Conservation (phyloP, 2,329 filamentous ascomycete genomes). For the Trichoderma koningiopsis region DNA sequence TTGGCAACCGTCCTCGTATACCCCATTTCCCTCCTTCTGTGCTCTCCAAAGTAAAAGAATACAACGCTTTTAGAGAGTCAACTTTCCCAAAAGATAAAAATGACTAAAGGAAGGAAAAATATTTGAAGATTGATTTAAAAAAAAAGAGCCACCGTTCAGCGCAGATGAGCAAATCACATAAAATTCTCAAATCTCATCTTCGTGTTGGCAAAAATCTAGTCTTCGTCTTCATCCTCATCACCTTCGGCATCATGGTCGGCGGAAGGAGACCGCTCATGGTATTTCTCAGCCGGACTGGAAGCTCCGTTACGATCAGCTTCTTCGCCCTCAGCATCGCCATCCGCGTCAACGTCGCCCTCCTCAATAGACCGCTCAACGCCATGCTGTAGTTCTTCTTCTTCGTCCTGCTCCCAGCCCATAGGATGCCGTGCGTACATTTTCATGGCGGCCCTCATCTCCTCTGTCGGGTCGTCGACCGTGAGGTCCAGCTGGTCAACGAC, state of each 20-base stretch:
- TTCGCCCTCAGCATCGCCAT: constrained; percentile 37
- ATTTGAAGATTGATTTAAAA: neutral
- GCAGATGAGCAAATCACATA: neutral
- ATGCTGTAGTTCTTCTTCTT: constrained; percentile 26
- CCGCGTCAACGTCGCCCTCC: constrained; percentile 29
- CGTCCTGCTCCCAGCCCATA: constrained; percentile 50
- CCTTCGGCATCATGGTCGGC: constrained; percentile 53
- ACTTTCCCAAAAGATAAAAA: neutral
- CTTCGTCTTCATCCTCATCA: constrained; percentile 40
- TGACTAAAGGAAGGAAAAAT: neutral
- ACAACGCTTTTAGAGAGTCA: constrained; percentile 2
- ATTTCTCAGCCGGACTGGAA: constrained; percentile 29
- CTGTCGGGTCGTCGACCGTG: constrained; percentile 56
- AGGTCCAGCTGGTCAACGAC: constrained; percentile 60
- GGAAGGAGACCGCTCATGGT: constrained; percentile 35
- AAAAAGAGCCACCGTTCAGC: neutral
- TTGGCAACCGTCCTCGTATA: neutral
- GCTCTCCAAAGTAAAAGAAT: neutral
- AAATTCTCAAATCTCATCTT: neutral
- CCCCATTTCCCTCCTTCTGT: neutral
- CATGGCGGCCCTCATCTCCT: constrained; percentile 56
- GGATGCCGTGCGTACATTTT: constrained; percentile 56
- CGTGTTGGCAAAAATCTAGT: constrained; percentile 1
- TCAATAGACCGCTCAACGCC: constrained; percentile 27
- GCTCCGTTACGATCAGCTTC: constrained; percentile 34